Percentiles rank a stretch among this genome's conserved stretches.
Conservation (phyloP, 495 filamentous ascomycete genomes). For the Penicillium manginii region DNA sequence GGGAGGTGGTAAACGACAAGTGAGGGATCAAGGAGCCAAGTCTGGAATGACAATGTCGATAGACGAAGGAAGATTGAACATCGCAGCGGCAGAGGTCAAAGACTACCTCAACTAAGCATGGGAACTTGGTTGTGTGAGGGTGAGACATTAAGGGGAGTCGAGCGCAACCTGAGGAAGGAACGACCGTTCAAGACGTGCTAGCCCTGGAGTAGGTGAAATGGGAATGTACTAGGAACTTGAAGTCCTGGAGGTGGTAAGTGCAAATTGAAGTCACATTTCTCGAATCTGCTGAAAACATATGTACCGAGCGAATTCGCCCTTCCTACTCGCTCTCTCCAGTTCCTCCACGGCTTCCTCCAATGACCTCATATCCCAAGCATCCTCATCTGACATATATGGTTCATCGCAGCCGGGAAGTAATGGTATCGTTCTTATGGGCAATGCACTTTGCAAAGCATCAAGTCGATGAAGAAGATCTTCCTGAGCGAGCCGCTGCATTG, state of each 20-base stretch:
- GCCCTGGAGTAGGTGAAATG: too few species aligned
- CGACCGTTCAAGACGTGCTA: too few species aligned
- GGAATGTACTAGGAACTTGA: too few species aligned
- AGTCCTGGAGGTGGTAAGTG: neutral
- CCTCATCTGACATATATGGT: slow-evolving; percentile 12
- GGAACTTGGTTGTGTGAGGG: too few species aligned
- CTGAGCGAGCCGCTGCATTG: slow-evolving; percentile 29
- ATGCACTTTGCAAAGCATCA: slow-evolving; percentile 14
- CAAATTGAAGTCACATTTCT: slow-evolving; percentile 22
- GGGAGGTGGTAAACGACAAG: too few species aligned
- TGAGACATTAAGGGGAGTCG: too few species aligned
- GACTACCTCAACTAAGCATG: too few species aligned
- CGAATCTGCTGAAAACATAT: slow-evolving; percentile 30
- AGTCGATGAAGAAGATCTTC: slow-evolving; percentile 27
- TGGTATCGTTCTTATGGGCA: slow-evolving; percentile 8
- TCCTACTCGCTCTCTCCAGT: slow-evolving; percentile 23
- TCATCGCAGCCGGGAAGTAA: slow-evolving; percentile 22
- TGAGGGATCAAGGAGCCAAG: too few species aligned
- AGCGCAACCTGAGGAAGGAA: too few species aligned
- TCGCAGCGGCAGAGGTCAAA: too few species aligned
- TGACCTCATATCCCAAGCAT: slow-evolving; percentile 25
- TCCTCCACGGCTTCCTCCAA: slow-evolving; percentile 26
- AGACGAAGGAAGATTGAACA: too few species aligned
- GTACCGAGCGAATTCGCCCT: slow-evolving; percentile 22
- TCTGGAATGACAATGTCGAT: too few species aligned